Evolutionary conservation across 495 filamentous ascomycete species (phyloP), one percentile per base, ranked within the genome.

Genomic region (Penicillium diatomitis): DNA sequence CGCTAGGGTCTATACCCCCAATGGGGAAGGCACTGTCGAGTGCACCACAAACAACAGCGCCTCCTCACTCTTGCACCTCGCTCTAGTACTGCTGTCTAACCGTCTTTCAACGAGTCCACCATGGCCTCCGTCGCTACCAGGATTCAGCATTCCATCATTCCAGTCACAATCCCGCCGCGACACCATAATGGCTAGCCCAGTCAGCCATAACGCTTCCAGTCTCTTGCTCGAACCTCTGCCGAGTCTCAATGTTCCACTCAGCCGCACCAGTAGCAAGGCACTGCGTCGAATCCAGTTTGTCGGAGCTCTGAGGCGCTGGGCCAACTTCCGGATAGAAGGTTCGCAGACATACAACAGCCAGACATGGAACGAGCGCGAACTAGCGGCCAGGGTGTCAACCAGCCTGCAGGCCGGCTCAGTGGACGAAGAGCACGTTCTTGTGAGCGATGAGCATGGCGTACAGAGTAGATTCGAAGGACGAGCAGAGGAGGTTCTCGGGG

Each of bases 201-300:
- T 27, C 12, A 6, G 3, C 4, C 30, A 35, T 28, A 36, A 28
- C 6, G 10, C 43, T 12, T 45, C 32, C n/a, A 10, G 32, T 9
- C 43, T 45, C 32, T 45, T 45, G n/a, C 33, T 34, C 32, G 43
- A 45, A 36, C 43, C 43, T 10, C 43, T 45, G n/a, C 31, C 43
- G 10, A 36, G 9, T 36, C 43, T 45, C 33, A 33, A 45, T 30
- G 29, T 36, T 45, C 11, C 32, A n/a, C 6, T 20, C 36, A 6
- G 8, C 31, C 43, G 11, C 32, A 45, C 43, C 29, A 9, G 7
- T 20, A 45, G 43, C 33, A 31, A 45, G 20, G 43, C 43, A 8
- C 29, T 35, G 7, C 32, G 36, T 28, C 31, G 11, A 12, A 36
- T 45, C 10, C 8, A 45, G 43, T 45, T 45, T 33, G 33, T 45